These are phyloP conservation scores for Bipolaris zeicola DNA, from an alignment of 2,329 filamentous ascomycete species.

Conservation along the genomic window DNA sequence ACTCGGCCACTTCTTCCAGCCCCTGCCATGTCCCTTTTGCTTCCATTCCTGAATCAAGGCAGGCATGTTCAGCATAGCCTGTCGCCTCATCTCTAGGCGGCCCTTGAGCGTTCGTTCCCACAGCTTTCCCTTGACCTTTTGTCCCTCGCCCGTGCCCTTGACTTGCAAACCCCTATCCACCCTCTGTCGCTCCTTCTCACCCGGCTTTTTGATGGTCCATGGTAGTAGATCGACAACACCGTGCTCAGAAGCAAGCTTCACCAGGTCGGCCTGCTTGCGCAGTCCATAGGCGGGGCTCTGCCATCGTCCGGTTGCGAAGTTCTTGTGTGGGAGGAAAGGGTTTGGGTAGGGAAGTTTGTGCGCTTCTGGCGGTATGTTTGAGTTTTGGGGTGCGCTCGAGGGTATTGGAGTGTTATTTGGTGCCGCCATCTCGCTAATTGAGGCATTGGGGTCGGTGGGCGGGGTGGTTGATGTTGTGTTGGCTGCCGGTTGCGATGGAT, in stretches of 20 bases:
- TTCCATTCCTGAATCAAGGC: slow-evolving; percentile 92
- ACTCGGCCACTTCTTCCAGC: slow-evolving; percentile 75
- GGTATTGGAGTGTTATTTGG: slow-evolving; percentile 29
- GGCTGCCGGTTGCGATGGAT: slow-evolving; percentile 14
- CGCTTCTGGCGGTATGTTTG: slow-evolving; percentile 23
- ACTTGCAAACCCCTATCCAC: slow-evolving; percentile 82
- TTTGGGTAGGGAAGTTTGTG: slow-evolving; percentile 64
- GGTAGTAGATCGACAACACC: slow-evolving; percentile 83
- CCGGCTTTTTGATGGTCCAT: slow-evolving; percentile 74
- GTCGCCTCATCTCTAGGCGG: slow-evolving; percentile 83
- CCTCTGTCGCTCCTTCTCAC: slow-evolving; percentile 70
- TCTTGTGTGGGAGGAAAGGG: slow-evolving; percentile 81
- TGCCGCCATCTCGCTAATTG: slow-evolving; percentile 39
- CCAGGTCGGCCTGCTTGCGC: slow-evolving; percentile 85
- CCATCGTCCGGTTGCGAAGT: slow-evolving; percentile 80
- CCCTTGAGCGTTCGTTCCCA: slow-evolving; percentile 86
- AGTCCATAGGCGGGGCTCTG: slow-evolving; percentile 82
- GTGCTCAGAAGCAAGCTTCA: slow-evolving; percentile 79
- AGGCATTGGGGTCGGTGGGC: slow-evolving; percentile 48
- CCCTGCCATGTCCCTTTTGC: slow-evolving; percentile 71
- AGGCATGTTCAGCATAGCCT: slow-evolving; percentile 95
- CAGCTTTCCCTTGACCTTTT: slow-evolving; percentile 92
- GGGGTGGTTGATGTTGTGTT: slow-evolving; percentile 30
- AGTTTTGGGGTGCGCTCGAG: slow-evolving; percentile 20
- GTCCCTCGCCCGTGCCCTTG: slow-evolving; percentile 89